Conservation (phyloP, 2,329 filamentous ascomycete species). For the Claviceps capensis region DNA sequence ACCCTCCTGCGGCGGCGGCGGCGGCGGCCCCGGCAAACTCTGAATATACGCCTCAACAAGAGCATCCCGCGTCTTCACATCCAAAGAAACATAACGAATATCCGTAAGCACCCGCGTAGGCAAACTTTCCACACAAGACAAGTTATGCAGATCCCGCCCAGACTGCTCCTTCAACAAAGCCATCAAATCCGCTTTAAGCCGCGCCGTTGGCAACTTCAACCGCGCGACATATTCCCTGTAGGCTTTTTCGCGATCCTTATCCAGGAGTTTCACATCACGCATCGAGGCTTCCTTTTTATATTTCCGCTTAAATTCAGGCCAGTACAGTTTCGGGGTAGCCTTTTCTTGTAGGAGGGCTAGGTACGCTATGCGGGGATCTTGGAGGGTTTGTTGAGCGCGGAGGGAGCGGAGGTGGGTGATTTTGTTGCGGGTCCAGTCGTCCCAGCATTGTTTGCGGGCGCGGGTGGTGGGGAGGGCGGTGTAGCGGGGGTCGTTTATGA, state of each 20-base stretch:
- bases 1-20: constrained; percentile 30
- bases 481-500: constrained; percentile 80
- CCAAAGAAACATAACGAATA: constrained; percentile 55
- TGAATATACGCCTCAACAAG: constrained; percentile 54
- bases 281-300: constrained; percentile 70
- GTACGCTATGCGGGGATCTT: constrained; percentile 73
- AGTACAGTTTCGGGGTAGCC: constrained; percentile 86
- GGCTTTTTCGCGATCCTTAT: constrained; percentile 67
- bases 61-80: constrained; percentile 44
- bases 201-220: constrained; percentile 50
- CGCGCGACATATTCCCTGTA: constrained; percentile 63
- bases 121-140: constrained; percentile 41
- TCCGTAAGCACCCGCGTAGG: constrained; percentile 52
- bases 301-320: constrained; percentile 92
- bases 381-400: constrained; percentile 62
- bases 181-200: constrained; percentile 56
- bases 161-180: constrained; percentile 50
- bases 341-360: constrained; percentile 67
- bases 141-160: constrained; percentile 42
- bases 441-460: constrained; percentile 67
- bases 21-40: constrained; percentile 44
- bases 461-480: constrained; percentile 72
- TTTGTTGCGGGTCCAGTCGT: constrained; percentile 66
- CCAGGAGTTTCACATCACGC: constrained; percentile 56
- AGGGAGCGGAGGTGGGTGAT: constrained; percentile 60